Evolutionary conservation across 2,329 filamentous ascomycete genomes (phyloP), one percentile per base, ranked within the genome.

Genomic region (Herpotrichia juniperi): DNA sequence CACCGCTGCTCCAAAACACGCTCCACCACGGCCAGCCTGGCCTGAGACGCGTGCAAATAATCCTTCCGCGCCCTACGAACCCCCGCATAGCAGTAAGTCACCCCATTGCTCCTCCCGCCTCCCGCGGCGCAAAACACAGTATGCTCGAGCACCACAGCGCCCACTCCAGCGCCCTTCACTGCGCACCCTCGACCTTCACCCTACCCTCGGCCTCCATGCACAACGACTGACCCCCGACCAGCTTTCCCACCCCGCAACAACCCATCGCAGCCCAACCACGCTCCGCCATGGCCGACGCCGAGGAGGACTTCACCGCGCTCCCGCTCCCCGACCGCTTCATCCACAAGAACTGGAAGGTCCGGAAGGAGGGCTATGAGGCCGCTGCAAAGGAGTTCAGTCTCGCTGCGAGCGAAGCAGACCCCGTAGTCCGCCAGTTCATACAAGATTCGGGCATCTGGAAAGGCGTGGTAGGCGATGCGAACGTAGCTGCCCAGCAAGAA

Each of bases 321-420:
- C 89, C 91, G 37, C 76, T 96, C 50, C 80, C 86, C 39, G 91
- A 96, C 58, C 86, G 91, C 71, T 96, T 93, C 77, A 80, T 84
- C 48, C 91, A 96, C 80, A 96, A 96, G 89, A 85, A 90, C 68
- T 99, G 94, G 94, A 99, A 99, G 83, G 93, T 96, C 35, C 86
- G 94, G 68, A 99, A 99, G 78, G 87, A 86, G 69, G 94, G 87
- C 47, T 99, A 97, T 72, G 94, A 99, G 81, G 91, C 94, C 62
- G 93, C 91, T 17, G 85, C 89, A 34, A 93, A 94, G 74, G 85
- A 88, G 62, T 97, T 99, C 74, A 88, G 92, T 71, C 80, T 85
- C 52, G 91, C 93, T 5, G 87, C 91, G 55, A 88, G 93, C 76
- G 93, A 97, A 72, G 84, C 87, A 63, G 90, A 96, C 71, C 87